A percentile compares a stretch with the other conserved stretches of the same genome.
These are phyloP conservation scores for Neurospora sp. DNA, from an alignment of 2,329 filamentous ascomycete species.

Conservation along the genomic window DNA sequence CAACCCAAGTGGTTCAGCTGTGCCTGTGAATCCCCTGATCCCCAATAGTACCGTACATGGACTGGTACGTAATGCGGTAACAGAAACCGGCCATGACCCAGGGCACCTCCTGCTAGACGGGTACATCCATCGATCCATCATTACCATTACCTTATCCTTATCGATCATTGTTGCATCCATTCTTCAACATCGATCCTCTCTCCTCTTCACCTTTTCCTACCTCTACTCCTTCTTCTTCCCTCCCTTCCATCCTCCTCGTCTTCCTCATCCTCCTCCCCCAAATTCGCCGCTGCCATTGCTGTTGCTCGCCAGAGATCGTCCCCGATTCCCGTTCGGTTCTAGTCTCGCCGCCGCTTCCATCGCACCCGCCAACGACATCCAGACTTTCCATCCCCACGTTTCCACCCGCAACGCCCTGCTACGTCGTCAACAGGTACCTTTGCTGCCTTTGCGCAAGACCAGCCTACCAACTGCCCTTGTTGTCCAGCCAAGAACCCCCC, in stretches of 20 bases:
- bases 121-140: not conserved
- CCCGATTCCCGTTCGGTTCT: not conserved
- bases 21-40: not conserved
- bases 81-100: not conserved
- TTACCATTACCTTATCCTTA: not conserved
- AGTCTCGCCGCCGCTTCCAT: not conserved
- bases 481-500: not conserved
- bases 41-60: not conserved
- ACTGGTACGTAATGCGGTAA: not conserved
- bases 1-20: not conserved
- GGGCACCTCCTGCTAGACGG: not conserved
- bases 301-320: not conserved
- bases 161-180: not conserved
- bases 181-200: not conserved
- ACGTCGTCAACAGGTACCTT: not conserved
- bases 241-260: not conserved
- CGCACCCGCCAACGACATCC: not conserved
- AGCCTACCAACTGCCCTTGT: not conserved
- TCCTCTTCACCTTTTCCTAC: not conserved
- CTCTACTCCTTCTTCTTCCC: not conserved
- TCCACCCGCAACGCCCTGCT: not conserved
- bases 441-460: not conserved
- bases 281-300: not conserved
- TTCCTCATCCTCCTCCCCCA: not conserved
- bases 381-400: not conserved